These are phyloP conservation scores for Globisporangium cystogenes DNA, from an alignment of 352 stramenopile species.

Conservation along the genomic window DNA sequence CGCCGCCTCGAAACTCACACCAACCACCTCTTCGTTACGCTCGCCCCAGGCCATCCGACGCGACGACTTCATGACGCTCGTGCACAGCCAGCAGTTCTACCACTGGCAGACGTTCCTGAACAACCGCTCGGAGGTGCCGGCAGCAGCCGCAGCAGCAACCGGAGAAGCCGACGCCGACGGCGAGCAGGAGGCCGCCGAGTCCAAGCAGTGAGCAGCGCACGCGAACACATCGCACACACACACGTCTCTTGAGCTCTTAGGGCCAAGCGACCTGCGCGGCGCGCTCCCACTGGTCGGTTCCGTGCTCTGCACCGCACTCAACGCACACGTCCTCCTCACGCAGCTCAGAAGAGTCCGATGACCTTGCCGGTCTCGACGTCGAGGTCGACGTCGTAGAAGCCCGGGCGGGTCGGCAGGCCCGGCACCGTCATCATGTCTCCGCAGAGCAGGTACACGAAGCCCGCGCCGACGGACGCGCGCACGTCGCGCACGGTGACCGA, in stretches of 20 bases:
- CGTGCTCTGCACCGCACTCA: not conserved
- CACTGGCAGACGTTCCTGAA: constrained; percentile 88
- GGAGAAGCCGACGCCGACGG: not conserved
- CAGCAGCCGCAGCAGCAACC: not conserved
- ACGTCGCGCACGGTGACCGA: constrained; percentile 94
- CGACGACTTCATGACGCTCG: constrained; percentile 84
- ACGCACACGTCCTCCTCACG: too few relatives aligned
- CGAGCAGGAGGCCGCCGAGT: not conserved
- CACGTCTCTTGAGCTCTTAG: constrained; percentile 1
- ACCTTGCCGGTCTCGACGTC: constrained; percentile 93
- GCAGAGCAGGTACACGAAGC: constrained; percentile 94
- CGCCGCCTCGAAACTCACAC: not conserved
- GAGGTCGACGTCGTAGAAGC: constrained; percentile 99
- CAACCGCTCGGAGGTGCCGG: constrained; percentile 51
- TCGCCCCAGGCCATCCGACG: constrained; percentile 66
- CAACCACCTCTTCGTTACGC: too few relatives aligned
- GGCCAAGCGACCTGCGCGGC: not conserved
- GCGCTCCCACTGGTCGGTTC: too few relatives aligned
- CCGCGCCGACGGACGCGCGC: constrained; percentile 93
- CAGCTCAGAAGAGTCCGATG: constrained; percentile 90
- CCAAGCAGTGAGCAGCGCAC: not conserved
- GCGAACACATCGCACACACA: not conserved
- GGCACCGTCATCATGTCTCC: constrained; percentile 99
- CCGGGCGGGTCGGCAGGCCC: constrained; percentile 95
- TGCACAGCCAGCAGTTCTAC: constrained; percentile 87